Evolutionary conservation across 2,329 filamentous ascomycete genomes (phyloP), one percentile per base, ranked within the genome.

Genomic region (Trichoderma afroharzianum): DNA sequence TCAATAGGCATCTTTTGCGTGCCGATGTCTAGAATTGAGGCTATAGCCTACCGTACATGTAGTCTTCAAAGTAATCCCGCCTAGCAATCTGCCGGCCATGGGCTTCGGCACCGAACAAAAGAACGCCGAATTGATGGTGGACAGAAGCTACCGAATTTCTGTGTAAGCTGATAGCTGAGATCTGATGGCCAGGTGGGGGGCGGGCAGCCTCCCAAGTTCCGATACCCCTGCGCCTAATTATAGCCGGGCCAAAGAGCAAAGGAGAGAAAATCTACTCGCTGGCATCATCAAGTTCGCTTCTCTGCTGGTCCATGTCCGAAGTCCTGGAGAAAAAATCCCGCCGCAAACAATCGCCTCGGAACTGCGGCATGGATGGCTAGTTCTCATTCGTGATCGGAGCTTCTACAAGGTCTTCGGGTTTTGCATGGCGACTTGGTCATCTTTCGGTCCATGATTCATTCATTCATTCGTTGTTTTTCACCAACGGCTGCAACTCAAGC

Each of bases 341-440:
- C 36, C 66, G 57, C 55, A 30, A 39, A 18, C 30, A 24, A 62
- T 33, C 26, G 26, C 39, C 7, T 15, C 63, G 63, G 47, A 32
- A 57, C 18, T 8, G 6, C 47, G 30, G 47, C 50, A 39, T 18
- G 47, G 21, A 69, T 50, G 57, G 50, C 14, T 62, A 58, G 50
- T n/a, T 30, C n/a, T 53, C 50, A 33, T 58, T 53, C 28, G 47
- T 33, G 14, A 43, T 39, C 50, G 63, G 47, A 3, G 47, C 21
- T 14, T 53, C 18, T 62, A 57, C 66, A 69, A 69, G 66, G 66
- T 61, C 47, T 69, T 69, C 66, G 66, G 66, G n/a, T 32, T 53
- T 33, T 61, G 39, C 15, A 59, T 28, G 66, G 66, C 32, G 36
- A 59, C 12, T 68, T 61, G 36, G 36, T 68, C 57, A 14, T 32